phyloP scores from a whole-genome alignment of 2,329 filamentous ascomycete genomes.

The Diaporthe sp. region DNA sequence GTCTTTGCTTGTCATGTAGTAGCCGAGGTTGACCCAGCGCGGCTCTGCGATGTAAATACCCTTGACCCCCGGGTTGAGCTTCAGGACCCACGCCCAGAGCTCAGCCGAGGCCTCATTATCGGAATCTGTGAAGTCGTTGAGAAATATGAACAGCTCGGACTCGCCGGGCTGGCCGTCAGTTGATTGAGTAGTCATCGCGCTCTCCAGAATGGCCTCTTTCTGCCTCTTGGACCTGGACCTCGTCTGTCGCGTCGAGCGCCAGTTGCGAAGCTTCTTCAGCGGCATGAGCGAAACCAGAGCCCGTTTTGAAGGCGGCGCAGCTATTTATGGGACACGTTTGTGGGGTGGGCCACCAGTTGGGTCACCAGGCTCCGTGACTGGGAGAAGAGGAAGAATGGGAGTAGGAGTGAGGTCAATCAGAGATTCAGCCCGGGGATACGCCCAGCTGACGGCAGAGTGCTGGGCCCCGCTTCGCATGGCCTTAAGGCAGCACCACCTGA shows the following conservation, averaged over 20 bases:
- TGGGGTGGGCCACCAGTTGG: constrained; percentile 7
- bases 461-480: constrained; percentile 3
- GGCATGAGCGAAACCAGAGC: constrained; percentile 12
- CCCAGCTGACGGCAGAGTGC: background rate
- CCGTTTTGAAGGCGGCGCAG: background rate
- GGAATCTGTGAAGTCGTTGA: constrained; percentile 42
- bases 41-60: constrained; percentile 41
- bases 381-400: background rate
- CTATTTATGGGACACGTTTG: constrained; percentile 17
- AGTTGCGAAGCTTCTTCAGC: constrained; percentile 38
- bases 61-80: constrained; percentile 16
- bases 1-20: constrained; percentile 38
- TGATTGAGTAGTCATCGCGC: constrained; percentile 36
- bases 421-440: background rate
- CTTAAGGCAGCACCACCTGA: constrained; percentile 1
- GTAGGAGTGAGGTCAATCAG: background rate
- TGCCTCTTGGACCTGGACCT: constrained; percentile 37
- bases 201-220: constrained; percentile 23
- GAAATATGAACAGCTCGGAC: constrained; percentile 32
- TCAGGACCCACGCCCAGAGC: constrained; percentile 32
- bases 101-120: constrained; percentile 40
- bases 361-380: constrained; percentile 10
- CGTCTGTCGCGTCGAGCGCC: constrained; percentile 36
- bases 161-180: background rate
- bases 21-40: constrained; percentile 40